Conservation (phyloP, 176 grass and related monocot species). For the Avena atlantica region DNA sequence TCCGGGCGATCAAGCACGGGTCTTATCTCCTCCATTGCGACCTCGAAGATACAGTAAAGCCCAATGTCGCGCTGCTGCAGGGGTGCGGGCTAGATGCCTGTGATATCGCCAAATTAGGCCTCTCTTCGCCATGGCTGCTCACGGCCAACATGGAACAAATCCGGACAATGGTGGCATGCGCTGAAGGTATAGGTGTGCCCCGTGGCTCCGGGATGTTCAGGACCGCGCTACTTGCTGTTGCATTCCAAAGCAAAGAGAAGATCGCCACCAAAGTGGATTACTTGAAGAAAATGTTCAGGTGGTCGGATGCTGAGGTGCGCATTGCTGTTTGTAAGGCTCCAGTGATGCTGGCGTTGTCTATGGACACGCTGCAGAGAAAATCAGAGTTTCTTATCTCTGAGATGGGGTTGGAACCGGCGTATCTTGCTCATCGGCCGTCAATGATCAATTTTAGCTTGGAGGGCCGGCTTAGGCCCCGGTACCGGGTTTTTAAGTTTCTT, state of each 20-base stretch:
- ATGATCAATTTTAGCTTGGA: background rate
- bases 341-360: accelerated
- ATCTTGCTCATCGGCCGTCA: background rate
- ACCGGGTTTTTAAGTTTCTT: background rate
- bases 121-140: background rate
- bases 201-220: background rate
- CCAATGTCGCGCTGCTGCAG: background rate
- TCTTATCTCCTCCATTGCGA: background rate
- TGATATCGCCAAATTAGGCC: background rate
- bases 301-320: background rate
- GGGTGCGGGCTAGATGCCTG: background rate
- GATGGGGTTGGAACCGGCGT: background rate
- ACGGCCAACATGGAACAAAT: background rate
- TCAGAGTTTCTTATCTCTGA: background rate
- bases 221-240: background rate
- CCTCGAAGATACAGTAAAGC: background rate
- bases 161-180: background rate
- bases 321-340: background rate
- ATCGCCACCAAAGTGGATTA: background rate
- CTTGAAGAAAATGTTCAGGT: background rate
- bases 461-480: background rate
- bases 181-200: background rate
- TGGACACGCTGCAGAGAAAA: background rate
- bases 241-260: background rate
- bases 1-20: background rate